These are phyloP conservation scores for Funneliformis mosseae DNA, from an alignment of 192 early-diverging fungal genomes.

Conservation along the genomic window DNA sequence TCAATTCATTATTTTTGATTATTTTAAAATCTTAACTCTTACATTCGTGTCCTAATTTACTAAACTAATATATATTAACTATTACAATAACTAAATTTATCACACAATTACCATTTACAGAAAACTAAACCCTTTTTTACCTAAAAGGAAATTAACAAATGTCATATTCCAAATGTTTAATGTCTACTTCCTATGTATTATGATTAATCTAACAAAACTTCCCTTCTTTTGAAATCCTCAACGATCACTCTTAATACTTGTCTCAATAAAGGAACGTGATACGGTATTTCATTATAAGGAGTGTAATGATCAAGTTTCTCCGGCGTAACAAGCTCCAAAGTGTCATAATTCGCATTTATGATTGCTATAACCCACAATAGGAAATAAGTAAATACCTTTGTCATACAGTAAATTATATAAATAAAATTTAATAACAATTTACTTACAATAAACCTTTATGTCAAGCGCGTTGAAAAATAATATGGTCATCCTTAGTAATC, in stretches of 20 bases:
- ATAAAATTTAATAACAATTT: not conserved
- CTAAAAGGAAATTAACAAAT: too few species aligned
- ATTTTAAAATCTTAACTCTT: too few species aligned
- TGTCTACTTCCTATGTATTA: too few species aligned
- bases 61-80: too few species aligned
- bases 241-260: conserved; percentile 24
- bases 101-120: too few species aligned
- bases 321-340: not conserved
- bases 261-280: conserved; percentile 17
- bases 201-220: not conserved
- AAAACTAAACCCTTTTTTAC: too few species aligned
- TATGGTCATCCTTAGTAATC: not conserved
- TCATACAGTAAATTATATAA: not conserved
- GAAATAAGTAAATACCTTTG: not conserved
- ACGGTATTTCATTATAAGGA: conserved; percentile 23
- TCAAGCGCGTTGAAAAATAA: not conserved
- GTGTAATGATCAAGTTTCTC: not conserved
- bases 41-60: too few species aligned
- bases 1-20: too few species aligned
- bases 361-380: conserved; percentile 9
- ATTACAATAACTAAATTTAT: too few species aligned
- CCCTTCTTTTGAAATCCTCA: conserved; percentile 21
- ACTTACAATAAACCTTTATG: not conserved
- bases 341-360: conserved; percentile 26
- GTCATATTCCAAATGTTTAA: too few species aligned